Evolutionary conservation across 208 protist genomes (phyloP), one percentile per base, ranked within the genome.

Genomic region (Acanthamoeba culbertsoni): DNA sequence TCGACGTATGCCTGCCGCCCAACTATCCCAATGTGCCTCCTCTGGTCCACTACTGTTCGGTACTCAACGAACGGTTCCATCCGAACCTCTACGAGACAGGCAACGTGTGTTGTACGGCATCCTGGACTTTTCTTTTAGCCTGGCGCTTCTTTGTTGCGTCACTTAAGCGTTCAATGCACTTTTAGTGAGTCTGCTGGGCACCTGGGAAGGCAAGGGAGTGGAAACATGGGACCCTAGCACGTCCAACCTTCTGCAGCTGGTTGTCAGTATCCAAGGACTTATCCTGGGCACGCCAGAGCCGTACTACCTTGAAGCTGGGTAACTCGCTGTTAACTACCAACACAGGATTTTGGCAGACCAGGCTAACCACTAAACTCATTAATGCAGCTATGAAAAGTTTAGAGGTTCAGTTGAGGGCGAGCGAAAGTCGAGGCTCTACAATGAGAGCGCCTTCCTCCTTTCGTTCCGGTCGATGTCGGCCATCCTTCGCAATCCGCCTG

Each of bases 21-120:
- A 62, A 42, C 8, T 88, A 88, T 23, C 77, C 77, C 26, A 4
- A 31, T n/a, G 48, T 23, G 18, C 77, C 77, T 5, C 77, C 77
- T 12, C n/a, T 63, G 46, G 77, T 88, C 28, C 77, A 88, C 31
- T 88, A 88, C 33, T 88, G 77, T 33, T 12, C 48, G 26, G 28
- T 42, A 7, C 77, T 88, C 33, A 88, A 88, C 37, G 77, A 88
- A 35, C 43, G 77, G 14, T 62, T 88, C 20, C 26, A 88, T 28
- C 77, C 77, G 12, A 88, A 88, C 51, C 77, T 88, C 31, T 88
- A 88, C n/a, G 77, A 88, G 51, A 88, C 77, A 7, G 77, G 77
- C 5, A 88, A 88, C 31, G 77, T 88, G 31, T 88, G 77, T n/a
- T 23, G 77, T 88, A 62, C 48, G 77, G 55, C 33, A 53, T n/a